Conservation (phyloP, 495 filamentous ascomycete genomes). For the Usnea hakonensis region DNA sequence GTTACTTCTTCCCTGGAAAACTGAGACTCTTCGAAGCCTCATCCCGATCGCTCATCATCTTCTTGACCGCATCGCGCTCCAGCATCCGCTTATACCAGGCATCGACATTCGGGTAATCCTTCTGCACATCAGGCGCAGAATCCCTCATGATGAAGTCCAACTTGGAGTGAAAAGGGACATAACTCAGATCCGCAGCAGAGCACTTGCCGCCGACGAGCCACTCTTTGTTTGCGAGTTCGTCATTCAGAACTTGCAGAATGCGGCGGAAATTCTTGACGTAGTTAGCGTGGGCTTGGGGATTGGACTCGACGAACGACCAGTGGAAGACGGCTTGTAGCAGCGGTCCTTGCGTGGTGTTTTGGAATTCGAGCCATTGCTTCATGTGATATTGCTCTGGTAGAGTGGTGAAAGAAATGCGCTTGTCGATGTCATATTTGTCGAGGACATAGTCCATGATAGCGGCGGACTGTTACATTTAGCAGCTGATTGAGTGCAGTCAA, state of each 20-base stretch:
- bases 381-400: conserved; percentile 34
- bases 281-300: not conserved
- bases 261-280: not conserved
- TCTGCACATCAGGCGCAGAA: conserved; percentile 13
- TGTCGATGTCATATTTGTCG: conserved; percentile 48
- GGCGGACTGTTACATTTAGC: conserved; percentile 48
- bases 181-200: conserved; percentile 7
- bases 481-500: not conserved
- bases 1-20: not conserved
- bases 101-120: conserved; percentile 28
- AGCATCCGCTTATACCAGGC: conserved; percentile 29
- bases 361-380: conserved; percentile 39
- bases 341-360: conserved; percentile 40
- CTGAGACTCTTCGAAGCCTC: not conserved
- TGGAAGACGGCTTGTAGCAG: conserved; percentile 1
- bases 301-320: not conserved
- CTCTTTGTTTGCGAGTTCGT: conserved; percentile 1
- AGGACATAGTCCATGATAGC: conserved; percentile 56
- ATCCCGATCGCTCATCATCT: conserved; percentile 8
- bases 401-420: conserved; percentile 27
- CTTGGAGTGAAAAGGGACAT: conserved; percentile 1
- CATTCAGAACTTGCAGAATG: not conserved
- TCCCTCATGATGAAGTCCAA: conserved; percentile 9
- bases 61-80: conserved; percentile 21
- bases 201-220: conserved; percentile 12